Percentiles rank a stretch among this genome's conserved stretches.
Evolutionary conservation across 23 red algal species (phyloP).

Genomic region (Chondrus crispus): DNA sequence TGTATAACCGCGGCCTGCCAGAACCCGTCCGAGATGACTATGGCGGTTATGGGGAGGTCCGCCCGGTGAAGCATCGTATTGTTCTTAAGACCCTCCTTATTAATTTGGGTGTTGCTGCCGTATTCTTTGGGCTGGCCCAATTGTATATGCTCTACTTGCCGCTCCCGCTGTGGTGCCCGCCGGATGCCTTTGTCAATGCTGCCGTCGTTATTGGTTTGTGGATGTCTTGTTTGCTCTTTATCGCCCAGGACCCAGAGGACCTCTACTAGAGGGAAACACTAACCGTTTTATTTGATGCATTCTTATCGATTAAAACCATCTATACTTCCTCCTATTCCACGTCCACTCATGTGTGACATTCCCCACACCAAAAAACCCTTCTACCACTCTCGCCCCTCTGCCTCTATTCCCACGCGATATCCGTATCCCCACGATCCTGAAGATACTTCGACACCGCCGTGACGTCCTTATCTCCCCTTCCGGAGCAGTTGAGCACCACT

Average conservation of each 20-base stretch:
- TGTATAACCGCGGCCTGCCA: conserved; percentile 93
- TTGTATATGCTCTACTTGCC: conserved; percentile 68
- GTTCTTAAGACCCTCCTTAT: conserved; percentile 87
- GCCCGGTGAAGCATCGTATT: conserved; percentile 76
- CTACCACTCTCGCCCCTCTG: background rate
- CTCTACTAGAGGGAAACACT: conserved; percentile 54
- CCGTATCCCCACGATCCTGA: conserved; percentile 55
- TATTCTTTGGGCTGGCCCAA: conserved; percentile 72
- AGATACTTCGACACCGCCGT: conserved; percentile 64
- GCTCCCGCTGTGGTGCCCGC: conserved; percentile 70
- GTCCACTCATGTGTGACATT: background rate
- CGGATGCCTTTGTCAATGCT: conserved; percentile 65
- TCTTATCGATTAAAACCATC: background rate
- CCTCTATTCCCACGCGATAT: conserved; percentile 9
- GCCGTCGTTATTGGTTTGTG: conserved; percentile 75
- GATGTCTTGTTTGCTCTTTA: conserved; percentile 80
- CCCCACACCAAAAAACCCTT: background rate
- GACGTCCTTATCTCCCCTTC: conserved; percentile 97
- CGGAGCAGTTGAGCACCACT: conserved; percentile 85
- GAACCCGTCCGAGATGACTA: conserved; percentile 86
- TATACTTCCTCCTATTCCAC: background rate
- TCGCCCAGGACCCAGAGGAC: conserved; percentile 71
- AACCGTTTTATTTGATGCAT: no score
- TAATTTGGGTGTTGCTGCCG: conserved; percentile 61
- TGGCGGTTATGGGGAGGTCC: conserved; percentile 78